Evolutionary conservation across 192 early-diverging fungal genomes (phyloP), one percentile per base, ranked within the genome.

Genomic region (Coemansia sp.): DNA sequence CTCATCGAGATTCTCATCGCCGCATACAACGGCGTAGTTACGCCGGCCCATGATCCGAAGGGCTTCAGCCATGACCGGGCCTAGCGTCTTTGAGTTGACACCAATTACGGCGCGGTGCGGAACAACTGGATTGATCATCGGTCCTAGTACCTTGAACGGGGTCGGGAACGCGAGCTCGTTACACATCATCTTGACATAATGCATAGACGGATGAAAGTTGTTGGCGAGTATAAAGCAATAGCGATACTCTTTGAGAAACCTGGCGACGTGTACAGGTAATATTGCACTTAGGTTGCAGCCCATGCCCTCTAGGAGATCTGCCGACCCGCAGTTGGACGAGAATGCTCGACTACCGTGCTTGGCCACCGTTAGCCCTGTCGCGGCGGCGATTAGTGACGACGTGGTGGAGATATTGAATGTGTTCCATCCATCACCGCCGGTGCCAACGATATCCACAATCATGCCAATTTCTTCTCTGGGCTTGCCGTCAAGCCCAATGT

Each of bases 321-420:
- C 97, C 3, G 96, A 97, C 9, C 97, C 97, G 69, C 90, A 93
- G 65, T 86, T 86, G 2, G 95, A 97, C 13, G 95, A 95, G 22
- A 95, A 90, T 1, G 95, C 93, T 29, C 95, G 87, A 83, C 95
- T 98, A 39, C 97, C 97, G 80, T 96, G 95, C 90, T 99, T 99
- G 64, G 95, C 94, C 57, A 99, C 90, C 68, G 85, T 87, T 64
- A 88, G 87, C 18, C 96, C 95, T 5, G 95, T 94, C 24, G 95
- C 96, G 2, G 95, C 97, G 13, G 93, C 93, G 0, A 99, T 92
- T 41, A 99, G 89, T 39, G 93, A 89, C 13, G 94, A 88, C 0
- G 97, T 94, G 0, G 97, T 99, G 2, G 92, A 94, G 15, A 98
- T 96, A 73, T 99, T 99, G 75, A 97, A 99, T 20, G 97, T 99